These are phyloP conservation scores for Talaromyces sp. DNA, from an alignment of 2,329 filamentous ascomycete genomes.

Conservation along the genomic window DNA sequence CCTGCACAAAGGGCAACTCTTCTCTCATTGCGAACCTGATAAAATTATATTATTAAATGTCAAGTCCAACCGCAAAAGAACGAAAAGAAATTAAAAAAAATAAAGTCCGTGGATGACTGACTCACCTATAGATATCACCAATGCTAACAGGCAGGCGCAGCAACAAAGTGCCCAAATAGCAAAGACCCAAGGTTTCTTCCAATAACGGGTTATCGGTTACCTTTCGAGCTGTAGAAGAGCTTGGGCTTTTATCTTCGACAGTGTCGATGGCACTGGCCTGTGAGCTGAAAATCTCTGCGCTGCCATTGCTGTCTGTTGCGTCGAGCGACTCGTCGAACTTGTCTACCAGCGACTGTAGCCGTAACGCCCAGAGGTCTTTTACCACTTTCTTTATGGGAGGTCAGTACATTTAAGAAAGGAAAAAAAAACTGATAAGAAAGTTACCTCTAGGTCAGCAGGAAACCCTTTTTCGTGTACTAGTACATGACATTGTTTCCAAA, in stretches of 20 bases:
- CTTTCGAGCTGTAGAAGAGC: constrained; percentile 11
- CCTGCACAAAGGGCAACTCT: constrained; percentile 67
- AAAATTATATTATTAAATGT: neutral
- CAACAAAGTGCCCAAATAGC: constrained; percentile 73
- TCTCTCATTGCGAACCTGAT: constrained; percentile 55
- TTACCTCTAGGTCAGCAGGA: constrained; percentile 67
- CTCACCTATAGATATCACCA: constrained; percentile 59
- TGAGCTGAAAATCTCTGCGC: constrained; percentile 52
- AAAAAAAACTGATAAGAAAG: neutral
- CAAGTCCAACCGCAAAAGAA: neutral
- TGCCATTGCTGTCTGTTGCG: constrained; percentile 31
- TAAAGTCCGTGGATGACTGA: neutral
- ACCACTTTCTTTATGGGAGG: constrained; percentile 51
- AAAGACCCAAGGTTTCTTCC: constrained; percentile 70
- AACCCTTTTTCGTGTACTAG: constrained; percentile 64
- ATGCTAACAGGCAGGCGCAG: constrained; percentile 72
- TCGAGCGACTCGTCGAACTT: constrained; percentile 37
- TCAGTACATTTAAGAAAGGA: neutral
- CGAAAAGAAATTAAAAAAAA: neutral
- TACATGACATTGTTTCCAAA: constrained; percentile 76
- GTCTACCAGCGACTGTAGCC: constrained; percentile 55
- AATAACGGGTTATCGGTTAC: constrained; percentile 56
- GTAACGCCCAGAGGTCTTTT: constrained; percentile 78
- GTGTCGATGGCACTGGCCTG: constrained; percentile 39
- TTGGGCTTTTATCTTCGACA: constrained; percentile 1